Percentiles rank a stretch among this genome's conserved stretches.
These are phyloP conservation scores for Syzygium aqueum DNA, from an alignment of 345 rosid species.

Conservation along the genomic window DNA sequence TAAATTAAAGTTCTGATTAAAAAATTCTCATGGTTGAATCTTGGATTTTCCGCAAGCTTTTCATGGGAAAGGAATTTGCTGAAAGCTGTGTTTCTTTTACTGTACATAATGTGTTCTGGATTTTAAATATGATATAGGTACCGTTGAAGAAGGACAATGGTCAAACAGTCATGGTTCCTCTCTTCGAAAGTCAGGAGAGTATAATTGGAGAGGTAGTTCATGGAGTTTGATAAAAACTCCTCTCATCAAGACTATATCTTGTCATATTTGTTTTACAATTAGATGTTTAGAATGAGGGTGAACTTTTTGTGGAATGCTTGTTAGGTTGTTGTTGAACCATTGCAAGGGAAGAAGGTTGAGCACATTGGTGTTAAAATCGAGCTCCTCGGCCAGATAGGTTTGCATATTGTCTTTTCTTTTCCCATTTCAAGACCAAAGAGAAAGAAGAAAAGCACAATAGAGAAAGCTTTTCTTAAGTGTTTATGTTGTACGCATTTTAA, in stretches of 20 bases:
- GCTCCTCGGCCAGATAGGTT: conserved; percentile 97
- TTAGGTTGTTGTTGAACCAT: conserved; percentile 72
- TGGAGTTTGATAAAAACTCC: not conserved
- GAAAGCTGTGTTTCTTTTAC: not conserved
- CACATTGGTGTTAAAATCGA: conserved; percentile 93
- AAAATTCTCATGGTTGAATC: not conserved
- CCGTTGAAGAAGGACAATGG: conserved; percentile 52
- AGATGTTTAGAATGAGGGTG: not conserved
- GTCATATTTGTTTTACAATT: not conserved
- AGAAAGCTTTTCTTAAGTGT: not conserved
- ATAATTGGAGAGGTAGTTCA: conserved; percentile 38
- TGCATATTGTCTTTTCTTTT: conserved; percentile 1
- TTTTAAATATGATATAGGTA: conserved; percentile 13
- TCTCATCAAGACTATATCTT: not conserved
- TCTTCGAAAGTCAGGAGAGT: conserved; percentile 47
- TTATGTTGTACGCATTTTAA: not conserved
- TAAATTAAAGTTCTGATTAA: not conserved
- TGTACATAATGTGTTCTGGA: not conserved
- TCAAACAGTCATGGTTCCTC: conserved; percentile 36
- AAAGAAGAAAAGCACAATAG: not conserved
- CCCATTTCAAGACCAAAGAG: not conserved
- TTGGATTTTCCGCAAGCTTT: not conserved
- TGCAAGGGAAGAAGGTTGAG: conserved; percentile 88
- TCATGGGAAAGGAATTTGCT: not conserved
- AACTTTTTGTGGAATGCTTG: not conserved